Conservation (phyloP, 768 basidiomycete genomes). For the Lactarius quietus region DNA sequence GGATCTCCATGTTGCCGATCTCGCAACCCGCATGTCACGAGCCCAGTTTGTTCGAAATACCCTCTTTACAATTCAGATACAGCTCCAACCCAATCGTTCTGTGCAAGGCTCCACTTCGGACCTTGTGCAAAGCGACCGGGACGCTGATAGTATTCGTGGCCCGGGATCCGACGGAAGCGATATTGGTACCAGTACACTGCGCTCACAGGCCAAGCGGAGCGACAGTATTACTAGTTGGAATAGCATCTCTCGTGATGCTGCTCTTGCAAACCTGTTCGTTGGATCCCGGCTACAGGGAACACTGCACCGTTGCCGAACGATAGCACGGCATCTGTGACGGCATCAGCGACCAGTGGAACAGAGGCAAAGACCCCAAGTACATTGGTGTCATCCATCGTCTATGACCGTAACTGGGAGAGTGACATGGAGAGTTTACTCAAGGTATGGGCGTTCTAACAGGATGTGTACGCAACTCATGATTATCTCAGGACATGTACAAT, state of each 20-base stretch:
- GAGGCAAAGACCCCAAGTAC: constrained; percentile 37
- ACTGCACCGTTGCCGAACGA: constrained; percentile 44
- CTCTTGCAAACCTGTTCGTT: constrained; percentile 32
- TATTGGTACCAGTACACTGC: constrained; percentile 33
- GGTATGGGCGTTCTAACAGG: constrained; percentile 40
- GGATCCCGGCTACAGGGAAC: constrained; percentile 27
- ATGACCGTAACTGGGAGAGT: constrained; percentile 72
- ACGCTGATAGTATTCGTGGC: constrained; percentile 56
- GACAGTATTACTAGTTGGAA: constrained; percentile 85
- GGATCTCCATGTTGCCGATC: constrained; percentile 93
- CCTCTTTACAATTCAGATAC: constrained; percentile 77
- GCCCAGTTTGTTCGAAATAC: constrained; percentile 92
- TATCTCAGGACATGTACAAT: constrained; percentile 84
- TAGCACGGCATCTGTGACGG: constrained; percentile 56
- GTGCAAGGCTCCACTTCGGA: constrained; percentile 55
- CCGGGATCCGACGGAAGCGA: constrained; percentile 58
- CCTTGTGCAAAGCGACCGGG: constrained; percentile 66
- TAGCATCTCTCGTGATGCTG: constrained; percentile 63
- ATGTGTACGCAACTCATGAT: constrained; percentile 9
- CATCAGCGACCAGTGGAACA: constrained; percentile 45
- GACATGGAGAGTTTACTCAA: constrained; percentile 88
- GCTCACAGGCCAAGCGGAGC: constrained; percentile 64
- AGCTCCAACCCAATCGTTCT: constrained; percentile 54
- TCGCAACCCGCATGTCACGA: constrained; percentile 85
- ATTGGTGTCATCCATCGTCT: constrained; percentile 39